Base-by-base conservation (phyloP, 75 land plant genomes). In the Selaginella tamariscina region DNA sequence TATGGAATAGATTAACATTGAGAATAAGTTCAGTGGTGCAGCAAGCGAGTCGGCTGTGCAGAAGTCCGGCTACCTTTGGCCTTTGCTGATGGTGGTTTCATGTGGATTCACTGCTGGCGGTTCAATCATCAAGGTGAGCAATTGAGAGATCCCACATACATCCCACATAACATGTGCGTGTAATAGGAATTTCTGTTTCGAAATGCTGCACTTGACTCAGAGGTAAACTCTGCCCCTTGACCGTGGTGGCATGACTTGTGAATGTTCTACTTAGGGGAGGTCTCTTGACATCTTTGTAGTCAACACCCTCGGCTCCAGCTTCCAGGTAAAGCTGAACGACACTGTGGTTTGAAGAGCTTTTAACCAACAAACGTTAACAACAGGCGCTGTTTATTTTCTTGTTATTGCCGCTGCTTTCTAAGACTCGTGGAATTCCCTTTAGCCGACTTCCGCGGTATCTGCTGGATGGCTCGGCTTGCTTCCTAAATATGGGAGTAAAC, bases 241-340 rank as follows among this genome's bases (percentile, higher is more conserved):
- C 56, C n/a, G 2, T n/a, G 21, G 22, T 5, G 54, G n/a, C n/a
- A n/a, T n/a, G n/a, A 20, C 11, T 49, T 49, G 54, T 49, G 54
- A 11, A 49, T 49, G 54, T 49, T 49, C 20, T 49, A 11, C 54
- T 20, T 77, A 88, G 87, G 86, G 86, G 30, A 88, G 83, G 59
- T 62, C 83, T 29, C 68, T 85, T 18, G 98, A 93, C 72, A 75
- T 93, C 32, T 93, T 93, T 75, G 98, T 93, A 56, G 98, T 93
- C 64, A 93, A 93, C 63, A 82, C 98, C 24, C 85, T 89, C 72
- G 98, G 95, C 59, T 93, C 98, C 55, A 81, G 82, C 31, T 86
- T 86, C 65, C 94, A 89, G 85, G 94, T 88, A 9, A 5, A n/a
- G 20, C 21, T 26, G 11, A 20, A n/a, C n/a, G 5, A 39, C 49